phyloP scores from a whole-genome alignment of 345 rosid species.

The Linum trigynum region DNA sequence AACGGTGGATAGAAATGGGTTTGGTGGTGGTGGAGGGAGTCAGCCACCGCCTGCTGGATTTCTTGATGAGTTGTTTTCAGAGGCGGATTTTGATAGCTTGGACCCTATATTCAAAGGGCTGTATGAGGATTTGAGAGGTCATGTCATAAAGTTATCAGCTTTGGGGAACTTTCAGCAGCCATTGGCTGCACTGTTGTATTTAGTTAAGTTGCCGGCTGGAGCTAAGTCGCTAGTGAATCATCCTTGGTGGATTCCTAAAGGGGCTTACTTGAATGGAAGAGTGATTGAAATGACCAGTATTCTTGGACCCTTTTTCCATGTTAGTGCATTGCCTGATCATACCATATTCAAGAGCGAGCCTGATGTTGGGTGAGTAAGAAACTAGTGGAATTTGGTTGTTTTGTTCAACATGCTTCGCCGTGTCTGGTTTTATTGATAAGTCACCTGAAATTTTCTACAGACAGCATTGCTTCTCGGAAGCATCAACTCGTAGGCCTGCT shows the following conservation, averaged over 20 bases:
- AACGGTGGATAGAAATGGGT: slow-evolving; percentile 58
- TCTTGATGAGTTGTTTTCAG: slow-evolving; percentile 69
- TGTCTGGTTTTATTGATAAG: neutral
- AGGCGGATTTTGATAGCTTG: slow-evolving; percentile 71
- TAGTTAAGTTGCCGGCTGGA: slow-evolving; percentile 60
- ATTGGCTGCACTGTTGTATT: slow-evolving; percentile 61
- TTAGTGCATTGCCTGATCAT: slow-evolving; percentile 86
- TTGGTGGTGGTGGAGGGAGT: slow-evolving; percentile 13
- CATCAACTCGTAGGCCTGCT: slow-evolving; percentile 65
- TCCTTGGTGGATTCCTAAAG: slow-evolving; percentile 91
- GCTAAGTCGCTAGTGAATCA: slow-evolving; percentile 78
- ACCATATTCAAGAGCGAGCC: slow-evolving; percentile 82
- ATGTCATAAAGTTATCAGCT: slow-evolving; percentile 61
- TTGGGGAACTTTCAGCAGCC: slow-evolving; percentile 91
- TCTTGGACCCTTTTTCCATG: slow-evolving; percentile 89
- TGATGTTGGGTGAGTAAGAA: slow-evolving; percentile 77
- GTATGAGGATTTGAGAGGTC: slow-evolving; percentile 87
- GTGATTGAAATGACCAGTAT: slow-evolving; percentile 95
- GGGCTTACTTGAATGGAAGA: slow-evolving; percentile 76
- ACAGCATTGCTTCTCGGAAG: slow-evolving; percentile 90
- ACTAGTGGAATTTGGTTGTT: neutral
- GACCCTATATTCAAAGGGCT: slow-evolving; percentile 67
- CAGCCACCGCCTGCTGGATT: slow-evolving; percentile 54
- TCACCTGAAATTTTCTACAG: slow-evolving; percentile 26
- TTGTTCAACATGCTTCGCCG: too few species aligned